Evolutionary conservation across 2,329 filamentous ascomycete species (phyloP).

Genomic region (Uncinocarpus reesii): DNA sequence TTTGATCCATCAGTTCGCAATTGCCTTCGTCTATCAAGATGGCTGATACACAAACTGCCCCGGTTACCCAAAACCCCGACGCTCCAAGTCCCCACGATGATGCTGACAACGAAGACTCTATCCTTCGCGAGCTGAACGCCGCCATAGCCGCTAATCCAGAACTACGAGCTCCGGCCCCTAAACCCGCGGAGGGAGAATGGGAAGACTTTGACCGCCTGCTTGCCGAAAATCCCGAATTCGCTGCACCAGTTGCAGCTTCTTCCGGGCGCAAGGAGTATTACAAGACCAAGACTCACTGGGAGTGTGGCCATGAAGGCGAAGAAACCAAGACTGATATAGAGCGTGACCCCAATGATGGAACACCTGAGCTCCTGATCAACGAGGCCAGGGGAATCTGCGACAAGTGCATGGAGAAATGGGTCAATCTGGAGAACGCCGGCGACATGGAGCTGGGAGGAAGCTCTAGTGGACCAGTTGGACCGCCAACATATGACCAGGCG

Average conservation of each 20-base stretch:
- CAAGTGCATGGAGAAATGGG: constrained; percentile 17
- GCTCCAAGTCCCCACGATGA: background rate
- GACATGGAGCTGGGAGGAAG: constrained; percentile 1
- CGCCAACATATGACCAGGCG: constrained; percentile 7
- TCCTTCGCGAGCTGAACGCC: constrained; percentile 14
- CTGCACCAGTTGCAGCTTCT: constrained; percentile 11
- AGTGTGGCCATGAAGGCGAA: constrained; percentile 17
- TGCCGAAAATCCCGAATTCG: constrained; percentile 17
- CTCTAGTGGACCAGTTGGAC: constrained; percentile 1
- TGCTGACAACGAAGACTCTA: constrained; percentile 12
- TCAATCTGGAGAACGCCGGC: constrained; percentile 11
- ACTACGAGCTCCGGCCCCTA: constrained; percentile 10
- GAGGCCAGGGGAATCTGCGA: constrained; percentile 17
- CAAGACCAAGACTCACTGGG: constrained; percentile 18
- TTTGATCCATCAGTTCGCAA: background rate
- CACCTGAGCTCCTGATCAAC: constrained; percentile 10
- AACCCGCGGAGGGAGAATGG: constrained; percentile 13
- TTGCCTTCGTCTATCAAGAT: background rate
- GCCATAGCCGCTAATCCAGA: constrained; percentile 17
- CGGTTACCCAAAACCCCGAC: background rate
- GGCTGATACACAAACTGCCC: background rate
- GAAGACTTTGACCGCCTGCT: constrained; percentile 17
- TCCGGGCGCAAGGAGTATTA: constrained; percentile 14
- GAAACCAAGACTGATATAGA: constrained; percentile 15
- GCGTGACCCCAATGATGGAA: constrained; percentile 10